Evolutionary conservation across 768 basidiomycete genomes (phyloP), one percentile per base, ranked within the genome.

Genomic region (Podaxis sp.): DNA sequence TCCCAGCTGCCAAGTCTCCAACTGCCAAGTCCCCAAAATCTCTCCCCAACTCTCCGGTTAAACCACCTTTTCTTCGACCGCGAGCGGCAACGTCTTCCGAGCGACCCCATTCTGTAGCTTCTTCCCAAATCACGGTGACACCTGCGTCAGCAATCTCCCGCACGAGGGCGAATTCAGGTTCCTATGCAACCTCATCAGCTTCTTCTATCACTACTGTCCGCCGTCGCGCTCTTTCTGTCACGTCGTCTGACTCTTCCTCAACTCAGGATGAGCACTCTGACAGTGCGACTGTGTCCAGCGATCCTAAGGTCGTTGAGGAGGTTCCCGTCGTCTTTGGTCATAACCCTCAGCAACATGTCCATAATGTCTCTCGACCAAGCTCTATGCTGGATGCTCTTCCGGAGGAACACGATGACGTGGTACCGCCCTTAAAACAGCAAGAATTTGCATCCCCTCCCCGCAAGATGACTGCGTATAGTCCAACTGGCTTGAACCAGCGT

Each of bases 301-400:
- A 68, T 51, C 76, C 80, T 2, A 68, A 68, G 52, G 76, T 80
- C 44, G 72, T 69, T 33, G 80, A 79, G 38, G 79, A 82, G 13
- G 69, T 69, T 22, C 74, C 80, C 44, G 63, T 82, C 33, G 68
- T 73, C 9, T 82, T 82, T 59, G 76, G 77, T 38, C 76, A 82
- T 61, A 79, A 81, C 68, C 81, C 79, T 42, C 73, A 74, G 28
- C 71, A 68, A 40, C 70, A 66, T 40, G 40, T 60, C 22, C 67
- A 70, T 38, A 61, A 67, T 28, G 63, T 67, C 46, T 76, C 78
- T 30, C 72, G 74, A 17, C 70, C 72, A 1, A 62, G 65, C 13
- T 73, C 77, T 11, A 67, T 71, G 30, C 72, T 88, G 52, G 79
- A 82, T 60, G 76, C 81, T 5, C 77, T 87, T 2, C 86, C 82